These are phyloP conservation scores for Phytophthora litchii DNA, from an alignment of 352 stramenopile genomes.

Conservation along the genomic window DNA sequence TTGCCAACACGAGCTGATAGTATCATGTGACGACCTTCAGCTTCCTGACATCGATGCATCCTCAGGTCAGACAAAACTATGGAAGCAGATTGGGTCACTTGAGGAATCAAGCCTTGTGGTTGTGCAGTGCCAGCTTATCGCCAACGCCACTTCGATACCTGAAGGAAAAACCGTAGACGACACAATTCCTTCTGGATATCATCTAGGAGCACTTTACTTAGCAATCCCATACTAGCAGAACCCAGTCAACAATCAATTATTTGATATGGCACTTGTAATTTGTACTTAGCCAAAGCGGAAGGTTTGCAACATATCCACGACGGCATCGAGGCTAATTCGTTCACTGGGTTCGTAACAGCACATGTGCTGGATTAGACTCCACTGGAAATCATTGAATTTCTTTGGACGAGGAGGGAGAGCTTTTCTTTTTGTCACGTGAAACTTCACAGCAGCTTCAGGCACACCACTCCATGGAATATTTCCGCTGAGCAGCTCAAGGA, in stretches of 20 bases:
- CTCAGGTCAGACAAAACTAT: constrained; percentile 44
- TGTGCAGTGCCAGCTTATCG: constrained; percentile 76
- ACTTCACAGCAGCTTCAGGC: constrained; percentile 33
- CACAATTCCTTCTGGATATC: constrained; percentile 15
- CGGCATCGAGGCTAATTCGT: constrained; percentile 23
- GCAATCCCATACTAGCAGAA: constrained; percentile 53
- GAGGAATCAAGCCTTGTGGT: constrained; percentile 66
- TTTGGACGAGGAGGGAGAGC: constrained; percentile 21
- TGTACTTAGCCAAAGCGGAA: constrained; percentile 17
- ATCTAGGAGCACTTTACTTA: constrained; percentile 62
- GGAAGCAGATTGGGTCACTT: constrained; percentile 78
- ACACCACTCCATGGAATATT: constrained; percentile 30
- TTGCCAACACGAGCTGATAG: constrained; percentile 22
- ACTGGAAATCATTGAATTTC: constrained; percentile 25
- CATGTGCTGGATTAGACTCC: constrained; percentile 40
- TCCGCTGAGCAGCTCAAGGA: constrained; percentile 37
- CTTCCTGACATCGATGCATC: constrained; percentile 34
- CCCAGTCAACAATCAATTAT: too few relatives aligned
- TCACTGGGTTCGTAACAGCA: constrained; percentile 27
- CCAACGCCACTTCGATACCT: neutral
- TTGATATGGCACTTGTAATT: too few relatives aligned
- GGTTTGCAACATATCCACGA: constrained; percentile 33
- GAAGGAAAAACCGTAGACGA: constrained; percentile 26
- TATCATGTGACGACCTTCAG: constrained; percentile 50
- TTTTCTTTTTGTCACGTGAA: constrained; percentile 31